Evolutionary conservation across 1,284 basidiomycete species (phyloP).

Genomic region (Puccinia hordei): DNA sequence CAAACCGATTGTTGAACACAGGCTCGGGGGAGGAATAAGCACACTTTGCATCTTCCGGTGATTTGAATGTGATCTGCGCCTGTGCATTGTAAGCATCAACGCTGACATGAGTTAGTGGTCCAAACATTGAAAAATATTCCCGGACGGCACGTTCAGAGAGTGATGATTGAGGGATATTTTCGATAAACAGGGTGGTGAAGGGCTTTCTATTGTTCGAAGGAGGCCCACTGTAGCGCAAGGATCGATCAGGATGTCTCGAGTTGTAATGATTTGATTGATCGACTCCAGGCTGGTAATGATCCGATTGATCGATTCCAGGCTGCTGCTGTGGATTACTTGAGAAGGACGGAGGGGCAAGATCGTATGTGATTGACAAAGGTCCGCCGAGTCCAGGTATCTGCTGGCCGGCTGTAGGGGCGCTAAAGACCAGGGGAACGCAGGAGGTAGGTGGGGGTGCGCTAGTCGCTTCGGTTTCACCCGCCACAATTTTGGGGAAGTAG

Average conservation of each 20-base stretch:
- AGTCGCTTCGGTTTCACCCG: background rate
- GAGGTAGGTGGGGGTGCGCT: background rate
- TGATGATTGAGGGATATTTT: constrained; percentile 46
- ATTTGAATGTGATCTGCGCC: constrained; percentile 37
- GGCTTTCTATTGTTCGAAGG: background rate
- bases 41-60: constrained; percentile 27
- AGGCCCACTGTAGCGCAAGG: background rate
- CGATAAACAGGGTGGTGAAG: constrained; percentile 31
- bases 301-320: background rate
- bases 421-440: constrained; percentile 14
- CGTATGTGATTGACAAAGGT: constrained; percentile 4
- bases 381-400: constrained; percentile 26
- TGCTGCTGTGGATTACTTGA: background rate
- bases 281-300: no score
- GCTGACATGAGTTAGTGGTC: constrained; percentile 20
- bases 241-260: constrained; percentile 19
- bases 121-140: constrained; percentile 44
- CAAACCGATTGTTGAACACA: constrained; percentile 49
- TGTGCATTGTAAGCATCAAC: constrained; percentile 36
- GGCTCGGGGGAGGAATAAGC: constrained; percentile 42
- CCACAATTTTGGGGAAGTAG: background rate
- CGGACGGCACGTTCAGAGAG: constrained; percentile 38
- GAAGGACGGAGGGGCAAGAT: constrained; percentile 5
- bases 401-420: constrained; percentile 3
- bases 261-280: constrained; percentile 6